Evolutionary conservation across 2,329 filamentous ascomycete genomes (phyloP).

Genomic region (Fusarium haematococcum): DNA sequence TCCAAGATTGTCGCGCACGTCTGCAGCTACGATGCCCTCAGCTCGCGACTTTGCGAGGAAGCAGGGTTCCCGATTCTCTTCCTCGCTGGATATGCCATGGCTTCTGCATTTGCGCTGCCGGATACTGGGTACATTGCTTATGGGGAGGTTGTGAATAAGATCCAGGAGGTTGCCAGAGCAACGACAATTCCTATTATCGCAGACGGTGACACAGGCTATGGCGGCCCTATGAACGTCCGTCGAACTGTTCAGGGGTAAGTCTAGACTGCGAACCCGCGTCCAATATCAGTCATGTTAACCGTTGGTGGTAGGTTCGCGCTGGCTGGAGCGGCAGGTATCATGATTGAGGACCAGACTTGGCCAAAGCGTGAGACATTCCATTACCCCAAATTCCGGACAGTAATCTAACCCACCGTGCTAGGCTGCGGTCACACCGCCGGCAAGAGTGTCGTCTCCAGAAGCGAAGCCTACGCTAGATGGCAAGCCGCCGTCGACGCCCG

Average conservation of each 20-base stretch:
- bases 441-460: constrained; percentile 58
- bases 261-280: background rate
- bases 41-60: constrained; percentile 57
- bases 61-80: constrained; percentile 60
- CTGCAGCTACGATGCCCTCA: constrained; percentile 58
- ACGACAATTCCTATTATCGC: constrained; percentile 56
- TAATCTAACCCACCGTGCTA: background rate
- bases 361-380: constrained; percentile 54
- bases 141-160: constrained; percentile 58
- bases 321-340: constrained; percentile 53
- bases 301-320: constrained; percentile 49
- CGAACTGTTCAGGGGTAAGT: constrained; percentile 54
- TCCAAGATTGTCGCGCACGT: constrained; percentile 57
- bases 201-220: constrained; percentile 62
- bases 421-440: constrained; percentile 56
- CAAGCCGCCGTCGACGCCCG: constrained; percentile 60
- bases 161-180: constrained; percentile 55
- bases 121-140: constrained; percentile 63
- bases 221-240: constrained; percentile 59
- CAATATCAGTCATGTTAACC: background rate
- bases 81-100: constrained; percentile 56
- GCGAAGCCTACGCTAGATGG: constrained; percentile 59
- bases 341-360: constrained; percentile 63
- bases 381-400: too few relatives aligned
- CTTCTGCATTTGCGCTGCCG: constrained; percentile 55